phyloP scores from a whole-genome alignment of 1,284 basidiomycete species.

The Porodaedalea pini region DNA sequence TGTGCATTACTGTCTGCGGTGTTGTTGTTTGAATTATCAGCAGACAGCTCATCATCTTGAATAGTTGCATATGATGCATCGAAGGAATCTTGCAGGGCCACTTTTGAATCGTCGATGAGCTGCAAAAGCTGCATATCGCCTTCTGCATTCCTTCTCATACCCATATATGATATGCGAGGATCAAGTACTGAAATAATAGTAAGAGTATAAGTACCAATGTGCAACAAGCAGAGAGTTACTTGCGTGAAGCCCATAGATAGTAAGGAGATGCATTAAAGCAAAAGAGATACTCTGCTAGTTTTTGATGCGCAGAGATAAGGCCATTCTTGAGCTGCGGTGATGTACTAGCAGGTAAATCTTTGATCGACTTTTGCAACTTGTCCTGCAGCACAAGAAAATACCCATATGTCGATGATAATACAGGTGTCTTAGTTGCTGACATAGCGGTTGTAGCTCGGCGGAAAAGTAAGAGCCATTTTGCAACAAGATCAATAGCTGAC shows the following conservation, averaged over 20 bases:
- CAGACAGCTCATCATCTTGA: neutral
- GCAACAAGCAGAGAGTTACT: constrained; percentile 10
- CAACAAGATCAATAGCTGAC: constrained; percentile 24
- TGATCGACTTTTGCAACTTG: constrained; percentile 15
- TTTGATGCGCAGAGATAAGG: constrained; percentile 22
- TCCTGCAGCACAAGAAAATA: constrained; percentile 26
- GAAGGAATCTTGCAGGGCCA: constrained; percentile 4
- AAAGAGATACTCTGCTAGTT: constrained; percentile 23
- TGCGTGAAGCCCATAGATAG: constrained; percentile 25
- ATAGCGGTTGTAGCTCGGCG: constrained; percentile 28
- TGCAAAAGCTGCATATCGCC: constrained; percentile 5
- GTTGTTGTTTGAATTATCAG: neutral
- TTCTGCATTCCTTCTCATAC: constrained; percentile 7
- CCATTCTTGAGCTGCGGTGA: constrained; percentile 9
- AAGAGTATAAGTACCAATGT: constrained; percentile 1
- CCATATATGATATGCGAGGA: constrained; percentile 17
- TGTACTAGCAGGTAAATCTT: constrained; percentile 14
- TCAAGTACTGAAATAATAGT: constrained; percentile 17
- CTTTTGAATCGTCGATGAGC: constrained; percentile 4
- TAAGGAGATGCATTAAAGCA: constrained; percentile 23
- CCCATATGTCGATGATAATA: constrained; percentile 23
- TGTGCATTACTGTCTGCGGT: neutral
- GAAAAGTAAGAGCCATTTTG: constrained; percentile 26
- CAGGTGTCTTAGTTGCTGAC: constrained; percentile 28
- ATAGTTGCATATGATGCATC: neutral